Percentiles rank a stretch among this genome's conserved stretches.
These are phyloP conservation scores for Rhododendron henanense DNA, from an alignment of 148 eudicot genomes.

Conservation along the genomic window DNA sequence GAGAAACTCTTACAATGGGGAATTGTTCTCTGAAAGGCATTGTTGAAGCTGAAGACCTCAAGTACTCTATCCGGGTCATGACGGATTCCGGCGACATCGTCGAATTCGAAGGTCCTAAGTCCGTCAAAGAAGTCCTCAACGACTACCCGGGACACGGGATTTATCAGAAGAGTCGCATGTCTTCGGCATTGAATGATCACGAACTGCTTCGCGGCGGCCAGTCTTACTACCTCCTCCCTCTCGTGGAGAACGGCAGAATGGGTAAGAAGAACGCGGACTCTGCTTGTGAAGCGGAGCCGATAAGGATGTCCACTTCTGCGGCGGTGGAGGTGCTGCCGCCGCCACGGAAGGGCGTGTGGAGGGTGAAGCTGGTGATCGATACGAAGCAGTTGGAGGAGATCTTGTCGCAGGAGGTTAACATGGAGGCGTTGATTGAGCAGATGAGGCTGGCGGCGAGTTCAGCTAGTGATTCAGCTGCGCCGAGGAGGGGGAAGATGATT, in stretches of 20 bases:
- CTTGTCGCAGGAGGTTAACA: slow-evolving; percentile 43
- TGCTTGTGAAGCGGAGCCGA: slow-evolving; percentile 17
- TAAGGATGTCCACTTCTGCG: slow-evolving; percentile 23
- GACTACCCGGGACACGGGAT: slow-evolving; percentile 53
- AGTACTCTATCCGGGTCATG: slow-evolving; percentile 30
- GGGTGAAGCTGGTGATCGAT: slow-evolving; percentile 54
- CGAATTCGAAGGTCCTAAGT: slow-evolving; percentile 31
- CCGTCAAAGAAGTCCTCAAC: slow-evolving; percentile 36
- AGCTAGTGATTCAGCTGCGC: slow-evolving; percentile 6
- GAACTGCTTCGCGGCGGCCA: slow-evolving; percentile 32
- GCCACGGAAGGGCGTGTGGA: slow-evolving; percentile 61
- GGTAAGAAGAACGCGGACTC: background rate
- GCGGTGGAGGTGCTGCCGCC: slow-evolving; percentile 41
- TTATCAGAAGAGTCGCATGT: slow-evolving; percentile 22
- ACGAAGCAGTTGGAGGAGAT: slow-evolving; percentile 54
- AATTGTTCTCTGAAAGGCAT: slow-evolving; percentile 50
- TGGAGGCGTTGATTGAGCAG: slow-evolving; percentile 59
- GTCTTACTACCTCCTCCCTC: slow-evolving; percentile 46
- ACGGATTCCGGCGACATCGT: slow-evolving; percentile 42
- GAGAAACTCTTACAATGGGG: slow-evolving; percentile 37
- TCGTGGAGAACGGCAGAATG: background rate
- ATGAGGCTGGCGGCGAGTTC: slow-evolving; percentile 52
- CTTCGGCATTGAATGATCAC: slow-evolving; percentile 33
- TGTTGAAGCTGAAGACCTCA: slow-evolving; percentile 9
- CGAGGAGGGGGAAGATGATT: slow-evolving; percentile 5